Base-by-base conservation (phyloP, 805 yeast genomes). In the Candida berthetii region DNA sequence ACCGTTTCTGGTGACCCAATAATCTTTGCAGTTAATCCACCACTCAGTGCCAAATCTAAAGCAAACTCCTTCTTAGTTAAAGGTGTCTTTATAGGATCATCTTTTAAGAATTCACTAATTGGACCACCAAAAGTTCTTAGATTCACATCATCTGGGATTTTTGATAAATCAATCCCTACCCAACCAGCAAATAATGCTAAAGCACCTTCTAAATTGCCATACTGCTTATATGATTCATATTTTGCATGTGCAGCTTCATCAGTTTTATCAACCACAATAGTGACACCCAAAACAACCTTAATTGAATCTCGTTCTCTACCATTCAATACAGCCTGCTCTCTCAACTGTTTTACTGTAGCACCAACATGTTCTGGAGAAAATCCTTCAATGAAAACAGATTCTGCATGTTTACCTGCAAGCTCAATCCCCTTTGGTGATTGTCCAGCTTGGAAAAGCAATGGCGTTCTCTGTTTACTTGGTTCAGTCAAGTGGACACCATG, bases 361-460 rank as follows among this genome's bases (percentile, higher is more conserved):
- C 51, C 57, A 35, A 66, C 49, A 14, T 40, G 47, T 18, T 52
- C 58, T 3, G 72, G 65, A 9, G 67, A 54, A 39, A 57, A 52
- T 7, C 62, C 59, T 13, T 64, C 57, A 25, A 69, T 56, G 44
- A 69, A 69, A 11, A 68, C 62, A 16, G 56, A 63, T 48, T 69
- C 74, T 2, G 72, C 73, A 48, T 67, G 63, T 35, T 59, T 60
- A 14, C 73, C 69, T 3, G 72, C 74, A 49, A 65, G 62, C 6
- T 64, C 66, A 34, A 57, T 56, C 14, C 74, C 74, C 10, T 56
- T 58, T 15, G 58, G 50, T 9, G 73, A 68, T 29, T 67, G 55
- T 6, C 74, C 74, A 3, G 74, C 74, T 50, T 69, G 74, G 31
- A 69, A 58, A 31, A 69, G 49, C n/a, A 65, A 64, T 3, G 74